These are phyloP conservation scores for Malus domestica DNA, from an alignment of 306 rosid genomes.

Conservation along the genomic window DNA sequence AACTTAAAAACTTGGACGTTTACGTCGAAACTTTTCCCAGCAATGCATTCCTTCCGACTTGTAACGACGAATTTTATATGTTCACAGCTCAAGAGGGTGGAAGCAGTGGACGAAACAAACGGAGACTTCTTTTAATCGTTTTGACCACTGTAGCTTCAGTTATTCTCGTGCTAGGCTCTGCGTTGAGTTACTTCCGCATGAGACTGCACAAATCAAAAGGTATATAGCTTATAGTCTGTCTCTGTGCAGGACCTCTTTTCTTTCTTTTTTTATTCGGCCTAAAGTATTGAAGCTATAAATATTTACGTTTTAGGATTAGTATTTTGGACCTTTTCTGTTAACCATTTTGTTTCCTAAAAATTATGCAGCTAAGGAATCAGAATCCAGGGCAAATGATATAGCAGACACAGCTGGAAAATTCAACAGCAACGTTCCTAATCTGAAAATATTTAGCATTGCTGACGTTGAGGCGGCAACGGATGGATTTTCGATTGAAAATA, in stretches of 20 bases:
- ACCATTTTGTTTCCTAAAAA: too few species aligned
- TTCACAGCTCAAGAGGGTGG: too few species aligned
- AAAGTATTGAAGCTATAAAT: background rate
- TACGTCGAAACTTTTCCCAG: too few species aligned
- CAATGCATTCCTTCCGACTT: background rate
- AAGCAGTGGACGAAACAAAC: too few species aligned
- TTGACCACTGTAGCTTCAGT: too few species aligned
- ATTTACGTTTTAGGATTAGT: background rate
- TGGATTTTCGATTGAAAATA: slow-evolving; percentile 30
- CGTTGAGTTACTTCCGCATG: background rate
- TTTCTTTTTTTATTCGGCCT: background rate
- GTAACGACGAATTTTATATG: too few species aligned
- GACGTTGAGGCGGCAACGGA: slow-evolving; percentile 25
- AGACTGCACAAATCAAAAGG: background rate
- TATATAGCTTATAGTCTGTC: background rate
- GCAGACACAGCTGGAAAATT: slow-evolving; percentile 16
- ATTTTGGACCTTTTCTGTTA: too few species aligned
- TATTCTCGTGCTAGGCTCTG: too few species aligned
- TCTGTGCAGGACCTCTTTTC: too few species aligned
- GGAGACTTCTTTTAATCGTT: too few species aligned
- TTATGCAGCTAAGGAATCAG: background rate
- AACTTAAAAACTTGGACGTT: too few species aligned
- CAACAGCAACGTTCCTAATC: slow-evolving; percentile 17
- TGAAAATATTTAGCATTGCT: slow-evolving; percentile 13
- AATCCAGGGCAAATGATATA: background rate